Base-by-base conservation (phyloP, 2,329 filamentous ascomycete genomes). In the Chrysoporthe deuterocubensis region DNA sequence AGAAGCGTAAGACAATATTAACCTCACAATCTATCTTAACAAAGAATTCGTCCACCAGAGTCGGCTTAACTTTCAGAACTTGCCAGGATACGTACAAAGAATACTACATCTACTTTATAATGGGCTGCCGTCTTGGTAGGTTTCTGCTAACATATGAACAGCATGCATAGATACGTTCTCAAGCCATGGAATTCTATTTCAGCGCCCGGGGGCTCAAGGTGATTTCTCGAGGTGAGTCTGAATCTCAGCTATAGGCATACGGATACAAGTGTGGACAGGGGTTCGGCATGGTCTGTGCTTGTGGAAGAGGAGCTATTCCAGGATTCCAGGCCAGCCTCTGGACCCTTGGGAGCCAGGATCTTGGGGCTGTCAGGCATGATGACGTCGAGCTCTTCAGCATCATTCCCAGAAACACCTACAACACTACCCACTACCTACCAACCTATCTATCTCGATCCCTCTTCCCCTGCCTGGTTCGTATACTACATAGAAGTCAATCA, bases 201-300 rank as follows among this genome's bases (percentile, higher is more conserved):
- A 48, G 13, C 13, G 9, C 44, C 40, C 9, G 8, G 9, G 44
- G 26, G 8, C 8, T 34, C 43, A 61, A 46, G 58, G 48, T 61
- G 59, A 37, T 61, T 46, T 16, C 18, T 61, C 59, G 43, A 61
- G 43, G 59, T 61, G 59, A 48, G 59, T 61, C 26, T 34, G 9
- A 8, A 37, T 18, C 43, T 37, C 21, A 32, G 50, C 21, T 44
- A 34, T 11, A 18, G 21, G 9, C 42, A n/a, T 46, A 21, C 42
- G 40, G 9, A n/a, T 21, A 26, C 43, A 21, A 43, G n/a, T 48
- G 42, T 26, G 14, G 59, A 46, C 59, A 61, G 40, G 59, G 26
- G 16, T 61, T 2, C 26, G 26, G 26, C 26, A 26, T 26, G 26
- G 26, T 26, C 26, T 26, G 26, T 26, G 26, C 26, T 26, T 26